phyloP scores from a whole-genome alignment of 2,329 filamentous ascomycete genomes.

The Colletotrichum tropicicola region DNA sequence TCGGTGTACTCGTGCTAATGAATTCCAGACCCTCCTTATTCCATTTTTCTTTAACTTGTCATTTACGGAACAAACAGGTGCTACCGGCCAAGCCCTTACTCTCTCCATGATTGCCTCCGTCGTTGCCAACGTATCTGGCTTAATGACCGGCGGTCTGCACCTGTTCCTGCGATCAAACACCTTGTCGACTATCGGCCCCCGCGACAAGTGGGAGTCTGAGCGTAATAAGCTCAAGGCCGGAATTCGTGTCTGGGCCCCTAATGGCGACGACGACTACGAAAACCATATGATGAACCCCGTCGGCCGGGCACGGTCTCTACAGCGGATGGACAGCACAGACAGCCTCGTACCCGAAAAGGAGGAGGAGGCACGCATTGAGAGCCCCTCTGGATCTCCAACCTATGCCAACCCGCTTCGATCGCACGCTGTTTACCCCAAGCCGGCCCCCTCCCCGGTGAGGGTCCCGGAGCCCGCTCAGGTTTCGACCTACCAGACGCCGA shows the following conservation, averaged over 20 bases:
- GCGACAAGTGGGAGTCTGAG: slow-evolving; percentile 57
- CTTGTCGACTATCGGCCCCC: slow-evolving; percentile 61
- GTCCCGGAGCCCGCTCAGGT: slow-evolving; percentile 23
- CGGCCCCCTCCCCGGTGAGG: slow-evolving; percentile 2
- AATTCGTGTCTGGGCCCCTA: slow-evolving; percentile 53
- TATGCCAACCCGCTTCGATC: slow-evolving; percentile 40
- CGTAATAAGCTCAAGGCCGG: slow-evolving; percentile 53
- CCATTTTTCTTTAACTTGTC: slow-evolving; percentile 71
- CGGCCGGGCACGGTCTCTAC: slow-evolving; percentile 37
- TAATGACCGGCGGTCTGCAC: slow-evolving; percentile 72
- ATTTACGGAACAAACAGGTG: slow-evolving; percentile 48
- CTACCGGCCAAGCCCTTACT: slow-evolving; percentile 51
- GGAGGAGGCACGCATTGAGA: slow-evolving; percentile 40
- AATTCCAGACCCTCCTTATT: slow-evolving; percentile 61
- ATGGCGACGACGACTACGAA: slow-evolving; percentile 37
- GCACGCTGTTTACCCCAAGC: slow-evolving; percentile 40
- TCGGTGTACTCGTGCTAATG: slow-evolving; percentile 37
- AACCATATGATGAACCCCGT: slow-evolving; percentile 47
- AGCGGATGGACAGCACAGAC: slow-evolving; percentile 44
- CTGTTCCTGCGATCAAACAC: slow-evolving; percentile 73
- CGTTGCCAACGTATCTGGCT: slow-evolving; percentile 71
- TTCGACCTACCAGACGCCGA: slow-evolving; percentile 31
- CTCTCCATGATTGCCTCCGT: slow-evolving; percentile 72
- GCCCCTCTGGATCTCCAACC: slow-evolving; percentile 33
- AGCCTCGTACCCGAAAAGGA: slow-evolving; percentile 44